Evolutionary conservation across 306 rosid genomes (phyloP).

Genomic region (Datisca glomerata): DNA sequence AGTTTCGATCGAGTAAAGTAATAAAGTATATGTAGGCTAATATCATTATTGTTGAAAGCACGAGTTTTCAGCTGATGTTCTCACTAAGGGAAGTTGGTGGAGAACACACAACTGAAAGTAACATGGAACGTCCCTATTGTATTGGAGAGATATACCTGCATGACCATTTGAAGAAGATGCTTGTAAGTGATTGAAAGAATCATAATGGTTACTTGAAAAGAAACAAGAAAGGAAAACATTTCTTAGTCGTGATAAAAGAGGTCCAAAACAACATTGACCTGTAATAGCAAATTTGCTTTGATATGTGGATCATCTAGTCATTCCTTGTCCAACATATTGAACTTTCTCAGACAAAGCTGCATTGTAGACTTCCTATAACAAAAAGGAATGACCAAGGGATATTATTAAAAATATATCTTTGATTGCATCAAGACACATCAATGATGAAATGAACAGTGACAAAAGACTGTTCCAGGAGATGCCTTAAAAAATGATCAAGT

Average conservation of each 20-base stretch:
- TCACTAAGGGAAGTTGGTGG: neutral
- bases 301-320: slow-evolving; percentile 79
- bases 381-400: neutral
- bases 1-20: too few species aligned
- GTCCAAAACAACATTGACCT: slow-evolving; percentile 43
- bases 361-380: slow-evolving; percentile 61
- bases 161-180: slow-evolving; percentile 20
- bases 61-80: neutral
- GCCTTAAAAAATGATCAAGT: too few species aligned
- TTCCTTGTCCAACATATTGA: slow-evolving; percentile 69
- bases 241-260: slow-evolving; percentile 6
- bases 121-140: neutral
- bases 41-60: too few species aligned
- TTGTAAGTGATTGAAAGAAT: slow-evolving; percentile 6
- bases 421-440: too few species aligned
- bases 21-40: too few species aligned
- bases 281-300: slow-evolving; percentile 85
- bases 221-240: slow-evolving; percentile 10
- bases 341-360: slow-evolving; percentile 68
- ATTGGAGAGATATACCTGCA: slow-evolving; percentile 81
- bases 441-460: too few species aligned
- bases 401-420: too few species aligned
- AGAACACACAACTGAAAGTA: too few species aligned
- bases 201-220: slow-evolving; percentile 2
- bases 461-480: too few species aligned